Percentiles rank a stretch among this genome's conserved stretches.
These are phyloP conservation scores for Fusarium penzigii DNA, from an alignment of 2,329 filamentous ascomycete genomes.

Conservation along the genomic window DNA sequence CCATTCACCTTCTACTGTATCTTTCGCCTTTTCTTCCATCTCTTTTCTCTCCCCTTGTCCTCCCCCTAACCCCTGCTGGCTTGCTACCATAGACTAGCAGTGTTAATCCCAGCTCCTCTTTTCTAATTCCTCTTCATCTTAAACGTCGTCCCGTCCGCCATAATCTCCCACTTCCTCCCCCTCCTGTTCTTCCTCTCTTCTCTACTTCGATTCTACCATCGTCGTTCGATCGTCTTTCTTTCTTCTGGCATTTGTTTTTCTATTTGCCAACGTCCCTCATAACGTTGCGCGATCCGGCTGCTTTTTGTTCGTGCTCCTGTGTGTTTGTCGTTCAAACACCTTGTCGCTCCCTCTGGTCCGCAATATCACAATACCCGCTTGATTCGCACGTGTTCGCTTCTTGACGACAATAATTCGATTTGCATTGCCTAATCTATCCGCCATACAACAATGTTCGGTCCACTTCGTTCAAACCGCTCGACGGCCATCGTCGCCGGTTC, in stretches of 20 bases:
- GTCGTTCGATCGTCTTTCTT: not conserved
- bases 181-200: not conserved
- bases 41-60: not conserved
- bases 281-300: not conserved
- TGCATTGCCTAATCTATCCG: slow-evolving; percentile 1
- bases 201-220: not conserved
- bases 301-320: not conserved
- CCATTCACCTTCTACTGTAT: not conserved
- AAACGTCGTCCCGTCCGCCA: not conserved
- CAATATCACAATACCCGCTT: not conserved
- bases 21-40: not conserved
- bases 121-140: not conserved
- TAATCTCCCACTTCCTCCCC: not conserved
- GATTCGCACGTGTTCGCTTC: not conserved
- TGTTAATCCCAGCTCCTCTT: not conserved
- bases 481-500: slow-evolving; percentile 31
- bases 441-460: slow-evolving; percentile 34
- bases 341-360: not conserved
- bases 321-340: not conserved
- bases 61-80: not conserved
- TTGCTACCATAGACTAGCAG: not conserved
- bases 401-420: slow-evolving; percentile 1
- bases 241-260: not conserved
- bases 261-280: not conserved
- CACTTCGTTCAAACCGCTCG: slow-evolving; percentile 33